These are phyloP conservation scores for Chimonanthus praecox DNA, from an alignment of 164 flowering plant species.

Conservation along the genomic window DNA sequence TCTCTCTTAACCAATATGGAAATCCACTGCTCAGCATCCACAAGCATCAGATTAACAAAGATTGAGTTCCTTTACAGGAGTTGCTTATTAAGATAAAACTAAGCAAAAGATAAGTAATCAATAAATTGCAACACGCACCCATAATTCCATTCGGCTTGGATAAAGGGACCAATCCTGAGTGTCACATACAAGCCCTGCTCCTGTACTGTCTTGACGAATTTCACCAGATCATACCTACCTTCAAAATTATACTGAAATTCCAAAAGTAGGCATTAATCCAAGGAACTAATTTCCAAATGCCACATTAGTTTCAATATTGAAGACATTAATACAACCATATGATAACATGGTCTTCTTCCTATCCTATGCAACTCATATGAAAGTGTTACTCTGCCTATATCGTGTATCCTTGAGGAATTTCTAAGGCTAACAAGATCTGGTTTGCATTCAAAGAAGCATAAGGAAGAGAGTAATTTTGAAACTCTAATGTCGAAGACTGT, in stretches of 20 bases:
- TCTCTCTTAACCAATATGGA: conserved; percentile 80
- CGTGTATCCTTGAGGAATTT: no score
- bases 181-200: conserved; percentile 8
- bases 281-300: neutral
- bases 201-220: conserved; percentile 6
- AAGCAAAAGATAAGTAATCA: neutral
- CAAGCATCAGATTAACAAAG: neutral
- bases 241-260: conserved; percentile 3
- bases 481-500: no score
- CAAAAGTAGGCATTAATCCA: neutral
- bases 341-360: no score
- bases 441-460: no score
- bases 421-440: no score
- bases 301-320: neutral
- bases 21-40: conserved; percentile 52
- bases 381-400: no score
- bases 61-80: neutral
- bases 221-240: conserved; percentile 8
- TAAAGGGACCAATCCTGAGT: conserved; percentile 12
- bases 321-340: neutral
- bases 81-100: neutral
- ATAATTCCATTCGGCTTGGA: conserved; percentile 12
- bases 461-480: no score
- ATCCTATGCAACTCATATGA: no score
- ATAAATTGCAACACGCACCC: neutral